phyloP scores from a whole-genome alignment of 257 asterid species.

The Nicotiana paniculata region DNA sequence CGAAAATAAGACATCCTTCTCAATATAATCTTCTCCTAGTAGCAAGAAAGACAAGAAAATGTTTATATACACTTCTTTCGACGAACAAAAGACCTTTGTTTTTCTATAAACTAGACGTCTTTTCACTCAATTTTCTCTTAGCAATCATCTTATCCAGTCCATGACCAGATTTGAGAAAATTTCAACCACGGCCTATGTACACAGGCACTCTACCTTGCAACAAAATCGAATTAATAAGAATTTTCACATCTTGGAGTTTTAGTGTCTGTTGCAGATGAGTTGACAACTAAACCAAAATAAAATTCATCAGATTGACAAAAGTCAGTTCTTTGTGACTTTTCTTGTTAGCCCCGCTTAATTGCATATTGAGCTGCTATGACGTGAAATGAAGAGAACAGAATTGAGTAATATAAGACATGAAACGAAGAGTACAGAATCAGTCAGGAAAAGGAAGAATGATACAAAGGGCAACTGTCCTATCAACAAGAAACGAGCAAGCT shows the following conservation, averaged over 20 bases:
- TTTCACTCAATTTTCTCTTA: neutral
- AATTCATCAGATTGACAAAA: neutral
- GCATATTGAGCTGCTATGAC: neutral
- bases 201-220: neutral
- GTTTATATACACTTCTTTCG: neutral
- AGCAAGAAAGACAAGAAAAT: neutral
- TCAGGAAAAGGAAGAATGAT: neutral
- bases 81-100: neutral
- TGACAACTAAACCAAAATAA: neutral
- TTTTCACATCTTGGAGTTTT: neutral
- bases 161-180: neutral
- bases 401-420: neutral
- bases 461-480: neutral
- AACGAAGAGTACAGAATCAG: neutral
- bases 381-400: neutral
- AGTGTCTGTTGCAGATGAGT: neutral
- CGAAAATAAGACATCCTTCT: neutral
- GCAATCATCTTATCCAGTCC: neutral
- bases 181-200: neutral
- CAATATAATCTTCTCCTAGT: conserved; percentile 5
- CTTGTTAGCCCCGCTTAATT: neutral
- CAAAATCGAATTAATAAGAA: neutral
- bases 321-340: neutral
- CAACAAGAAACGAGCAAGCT: neutral
- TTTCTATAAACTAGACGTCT: neutral